Percentiles rank a stretch among this genome's conserved stretches.
These are phyloP conservation scores for Lepiota brunneoincarnata DNA, from an alignment of 768 basidiomycete species.

Conservation along the genomic window DNA sequence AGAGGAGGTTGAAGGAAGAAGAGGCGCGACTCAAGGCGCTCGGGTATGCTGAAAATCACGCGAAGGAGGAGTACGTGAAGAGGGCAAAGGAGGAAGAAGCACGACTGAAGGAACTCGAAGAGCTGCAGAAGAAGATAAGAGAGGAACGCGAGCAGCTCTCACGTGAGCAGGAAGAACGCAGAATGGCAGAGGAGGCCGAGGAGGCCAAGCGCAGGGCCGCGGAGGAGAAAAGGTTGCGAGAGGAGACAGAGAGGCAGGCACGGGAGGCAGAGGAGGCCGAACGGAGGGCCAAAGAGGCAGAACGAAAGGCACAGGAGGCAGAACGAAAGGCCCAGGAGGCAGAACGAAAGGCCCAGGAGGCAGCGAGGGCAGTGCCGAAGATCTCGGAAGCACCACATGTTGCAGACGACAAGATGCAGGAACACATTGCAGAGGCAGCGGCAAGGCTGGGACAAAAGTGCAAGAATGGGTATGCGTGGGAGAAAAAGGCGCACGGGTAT, in stretches of 20 bases:
- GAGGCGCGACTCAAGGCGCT: too few species aligned
- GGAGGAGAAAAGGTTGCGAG: background rate
- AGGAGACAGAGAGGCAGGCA: background rate
- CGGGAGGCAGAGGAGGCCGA: background rate
- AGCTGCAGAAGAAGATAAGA: too few species aligned
- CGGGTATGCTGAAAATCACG: background rate
- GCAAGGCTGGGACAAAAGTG: constrained; percentile 6
- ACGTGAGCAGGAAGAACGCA: too few species aligned
- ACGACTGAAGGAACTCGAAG: background rate
- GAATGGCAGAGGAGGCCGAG: too few species aligned
- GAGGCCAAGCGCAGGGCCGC: background rate
- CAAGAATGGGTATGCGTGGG: constrained; percentile 12
- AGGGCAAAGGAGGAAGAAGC: background rate
- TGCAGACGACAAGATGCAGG: constrained; percentile 7
- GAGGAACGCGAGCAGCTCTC: too few species aligned
- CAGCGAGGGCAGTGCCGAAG: background rate
- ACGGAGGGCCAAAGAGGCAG: background rate
- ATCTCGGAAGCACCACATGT: constrained; percentile 5
- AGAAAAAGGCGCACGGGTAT: constrained; percentile 10
- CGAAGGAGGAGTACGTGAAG: background rate
- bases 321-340: background rate
- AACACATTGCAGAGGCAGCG: constrained; percentile 3
- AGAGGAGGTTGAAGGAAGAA: background rate
- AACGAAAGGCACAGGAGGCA: background rate
- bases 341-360: background rate